Conservation (phyloP, 371 early-diverging fungal species). For the Batkoa obscura region DNA sequence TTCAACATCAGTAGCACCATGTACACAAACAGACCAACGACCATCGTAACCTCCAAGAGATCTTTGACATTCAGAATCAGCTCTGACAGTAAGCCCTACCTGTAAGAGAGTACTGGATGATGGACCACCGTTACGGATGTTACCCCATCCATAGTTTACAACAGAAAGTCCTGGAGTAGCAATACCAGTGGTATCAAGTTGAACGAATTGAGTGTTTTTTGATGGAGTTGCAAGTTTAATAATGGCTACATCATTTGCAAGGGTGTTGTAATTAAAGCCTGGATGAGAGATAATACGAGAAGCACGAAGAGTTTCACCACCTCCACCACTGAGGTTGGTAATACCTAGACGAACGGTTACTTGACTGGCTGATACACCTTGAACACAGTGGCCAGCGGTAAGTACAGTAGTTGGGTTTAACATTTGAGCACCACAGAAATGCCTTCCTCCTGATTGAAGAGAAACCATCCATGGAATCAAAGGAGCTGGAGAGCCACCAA, state of each 20-base stretch:
- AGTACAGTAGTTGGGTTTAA: neutral
- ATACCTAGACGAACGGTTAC: neutral
- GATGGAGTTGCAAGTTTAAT: neutral
- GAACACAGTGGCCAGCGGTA: constrained; percentile 1
- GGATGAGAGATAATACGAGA: neutral
- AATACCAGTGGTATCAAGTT: neutral
- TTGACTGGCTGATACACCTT: neutral
- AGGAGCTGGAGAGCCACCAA: neutral
- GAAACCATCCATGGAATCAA: neutral
- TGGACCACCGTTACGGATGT: neutral
- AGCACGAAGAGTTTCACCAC: neutral
- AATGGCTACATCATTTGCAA: neutral
- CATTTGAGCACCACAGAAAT: neutral
- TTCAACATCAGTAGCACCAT: neutral
- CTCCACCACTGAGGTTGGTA: neutral
- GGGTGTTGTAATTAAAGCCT: neutral
- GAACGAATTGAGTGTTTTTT: neutral
- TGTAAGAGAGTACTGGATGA: neutral
- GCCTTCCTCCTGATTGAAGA: neutral
- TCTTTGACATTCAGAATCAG: neutral
- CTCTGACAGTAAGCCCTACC: neutral
- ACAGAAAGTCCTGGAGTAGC: neutral
- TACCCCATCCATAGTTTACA: neutral
- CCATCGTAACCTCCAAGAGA: neutral
- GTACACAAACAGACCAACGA: neutral